A percentile compares a stretch with the other conserved stretches of the same genome.
phyloP scores from a whole-genome alignment of 2,329 filamentous ascomycete genomes.

The Monilinia laxa region DNA sequence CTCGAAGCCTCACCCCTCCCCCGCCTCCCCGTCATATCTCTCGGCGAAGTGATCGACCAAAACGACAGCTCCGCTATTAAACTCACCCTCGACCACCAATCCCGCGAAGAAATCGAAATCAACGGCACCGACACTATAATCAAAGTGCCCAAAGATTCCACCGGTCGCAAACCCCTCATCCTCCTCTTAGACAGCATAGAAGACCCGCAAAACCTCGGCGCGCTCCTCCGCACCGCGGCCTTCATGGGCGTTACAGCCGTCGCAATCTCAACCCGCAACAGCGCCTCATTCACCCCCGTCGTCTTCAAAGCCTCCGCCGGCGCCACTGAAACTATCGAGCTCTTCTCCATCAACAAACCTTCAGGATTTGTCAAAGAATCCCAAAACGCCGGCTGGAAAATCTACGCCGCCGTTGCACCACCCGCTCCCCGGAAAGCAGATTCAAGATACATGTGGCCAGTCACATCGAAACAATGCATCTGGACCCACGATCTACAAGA shows the following conservation, averaged over 20 bases:
- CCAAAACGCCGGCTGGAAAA: conserved; percentile 71
- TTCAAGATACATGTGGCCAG: conserved; percentile 18
- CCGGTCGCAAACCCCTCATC: conserved; percentile 64
- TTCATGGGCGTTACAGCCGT: conserved; percentile 90
- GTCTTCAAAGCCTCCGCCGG: conserved; percentile 86
- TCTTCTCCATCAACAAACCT: conserved; percentile 69
- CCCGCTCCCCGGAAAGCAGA: conserved; percentile 40
- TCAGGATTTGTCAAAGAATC: conserved; percentile 69
- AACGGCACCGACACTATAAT: conserved; percentile 66
- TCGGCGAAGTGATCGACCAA: conserved; percentile 43
- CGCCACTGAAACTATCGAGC: conserved; percentile 74
- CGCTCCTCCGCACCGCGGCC: conserved; percentile 81
- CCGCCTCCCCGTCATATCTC: conserved; percentile 61
- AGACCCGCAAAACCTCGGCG: conserved; percentile 88
- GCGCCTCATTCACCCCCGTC: conserved; percentile 71
- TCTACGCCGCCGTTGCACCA: conserved; percentile 71
- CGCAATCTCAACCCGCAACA: conserved; percentile 70
- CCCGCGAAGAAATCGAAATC: conserved; percentile 68
- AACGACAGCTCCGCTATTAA: conserved; percentile 51
- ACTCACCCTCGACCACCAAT: conserved; percentile 64
- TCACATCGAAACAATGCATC: conserved; percentile 33
- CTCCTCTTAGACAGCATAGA: conserved; percentile 73
- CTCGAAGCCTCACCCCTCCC: conserved; percentile 85
- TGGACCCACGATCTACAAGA: conserved; percentile 54
- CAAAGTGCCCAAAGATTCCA: conserved; percentile 30